Evolutionary conservation across 2,329 filamentous ascomycete species (phyloP).

Genomic region (Talaromyces sp.): DNA sequence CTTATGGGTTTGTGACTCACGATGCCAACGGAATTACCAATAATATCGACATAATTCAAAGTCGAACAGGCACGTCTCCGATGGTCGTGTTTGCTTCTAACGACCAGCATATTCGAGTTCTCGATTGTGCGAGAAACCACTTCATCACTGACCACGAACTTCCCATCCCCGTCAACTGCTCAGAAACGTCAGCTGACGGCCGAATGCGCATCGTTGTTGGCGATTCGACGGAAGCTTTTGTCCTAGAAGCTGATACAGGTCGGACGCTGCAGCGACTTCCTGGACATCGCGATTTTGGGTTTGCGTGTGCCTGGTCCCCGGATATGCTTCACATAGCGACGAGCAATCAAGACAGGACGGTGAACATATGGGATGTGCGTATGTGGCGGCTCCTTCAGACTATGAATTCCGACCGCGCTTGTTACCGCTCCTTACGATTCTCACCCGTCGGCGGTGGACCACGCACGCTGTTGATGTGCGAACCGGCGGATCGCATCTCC

Average conservation of each 20-base stretch:
- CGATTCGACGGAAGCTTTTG: constrained; percentile 41
- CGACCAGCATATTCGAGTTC: constrained; percentile 51
- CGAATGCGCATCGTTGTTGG: constrained; percentile 45
- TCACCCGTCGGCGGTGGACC: constrained; percentile 44
- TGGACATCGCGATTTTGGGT: constrained; percentile 44
- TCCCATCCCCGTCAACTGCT: constrained; percentile 43
- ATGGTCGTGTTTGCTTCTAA: constrained; percentile 57
- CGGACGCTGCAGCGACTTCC: constrained; percentile 36
- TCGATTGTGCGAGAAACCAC: constrained; percentile 50
- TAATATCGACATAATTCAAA: constrained; percentile 53
- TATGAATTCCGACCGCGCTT: constrained; percentile 44
- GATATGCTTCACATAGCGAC: constrained; percentile 48
- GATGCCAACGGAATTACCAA: constrained; percentile 55
- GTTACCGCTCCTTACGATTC: constrained; percentile 43
- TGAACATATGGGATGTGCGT: constrained; percentile 46
- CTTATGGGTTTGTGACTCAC: constrained; percentile 48
- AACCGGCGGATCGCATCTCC: constrained; percentile 44
- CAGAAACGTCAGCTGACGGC: constrained; percentile 42
- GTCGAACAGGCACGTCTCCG: constrained; percentile 46
- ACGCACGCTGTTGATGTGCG: constrained; percentile 41
- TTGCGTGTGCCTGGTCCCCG: constrained; percentile 46
- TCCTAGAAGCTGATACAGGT: constrained; percentile 44
- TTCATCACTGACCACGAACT: constrained; percentile 39
- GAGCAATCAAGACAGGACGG: constrained; percentile 45
- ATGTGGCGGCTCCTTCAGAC: constrained; percentile 40